Base-by-base conservation (phyloP, 345 rosid genomes). In the Populus nigra region DNA sequence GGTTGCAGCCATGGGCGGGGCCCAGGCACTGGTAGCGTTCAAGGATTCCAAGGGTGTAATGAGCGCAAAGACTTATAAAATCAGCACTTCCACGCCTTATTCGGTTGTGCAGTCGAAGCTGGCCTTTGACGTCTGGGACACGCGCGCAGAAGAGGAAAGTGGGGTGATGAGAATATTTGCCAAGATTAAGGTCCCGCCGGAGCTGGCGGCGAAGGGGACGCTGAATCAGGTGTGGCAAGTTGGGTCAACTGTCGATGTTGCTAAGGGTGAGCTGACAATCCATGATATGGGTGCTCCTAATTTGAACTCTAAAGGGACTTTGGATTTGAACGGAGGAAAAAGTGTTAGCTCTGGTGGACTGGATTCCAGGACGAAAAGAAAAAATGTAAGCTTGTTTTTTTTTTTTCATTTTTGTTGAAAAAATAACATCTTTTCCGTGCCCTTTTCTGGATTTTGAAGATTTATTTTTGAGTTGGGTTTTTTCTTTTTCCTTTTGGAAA, bases 181-280 rank as follows among this genome's bases (percentile, higher is more conserved):
- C 11, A 81, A 87, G 16, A 68, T 91, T 59, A 93, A 90, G 79
- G 89, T 95, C 35, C 91, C 89, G 68, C 81, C 70, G 8, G 83
- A 84, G 16, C 69, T 77, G 71, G 85, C 83, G 22, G 78, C 81
- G 68, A 84, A 73, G 67, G 84, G 84, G 11, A 68, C 69, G 39
- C 73, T 93, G 77, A 90, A 91, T 77, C 97, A 91, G 73, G 93
- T 93, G 20, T 95, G 99, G 99, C 98, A 95, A 79, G 89, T 91
- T 33, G 96, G 98, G 8, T 79, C 88, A 18, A 67, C 77, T 17
- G 90, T 89, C 18, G 73, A 79, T 8, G 72, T 22, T 8, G 53
- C 3, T 5, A 69, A 49, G 38, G 91, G 87, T 25, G 38, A 0
- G 29, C 88, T 87, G 10, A 45, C 20, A 13, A 55, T 61, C 45